Evolutionary conservation across 2,329 filamentous ascomycete species (phyloP), one percentile per base, ranked within the genome.

Genomic region (Diaporthe nobilis): DNA sequence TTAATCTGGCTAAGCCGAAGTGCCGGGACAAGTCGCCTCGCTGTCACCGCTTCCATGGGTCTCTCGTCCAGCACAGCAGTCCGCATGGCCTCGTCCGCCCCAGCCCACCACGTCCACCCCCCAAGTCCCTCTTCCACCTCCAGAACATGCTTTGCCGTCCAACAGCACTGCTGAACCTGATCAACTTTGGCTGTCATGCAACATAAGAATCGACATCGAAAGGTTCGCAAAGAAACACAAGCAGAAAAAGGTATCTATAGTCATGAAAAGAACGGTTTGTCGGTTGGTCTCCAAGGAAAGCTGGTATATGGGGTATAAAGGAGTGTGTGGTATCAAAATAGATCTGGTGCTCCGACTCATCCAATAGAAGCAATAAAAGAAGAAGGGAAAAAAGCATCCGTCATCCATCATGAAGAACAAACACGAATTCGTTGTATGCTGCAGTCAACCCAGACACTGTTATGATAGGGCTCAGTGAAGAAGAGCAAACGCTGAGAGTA

Each of bases 251-350:
- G 58, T 72, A 63, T 75, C 67, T 76, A 74, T 67, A 34, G 28
- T 76, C 37, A 75, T 65, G 71, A 73, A 73, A 71, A 25, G 70
- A 77, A 53, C 28, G 75, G 57, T 67, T 71, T 71, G 44, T 61
- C 55, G 73, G 75, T 75, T 58, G 70, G 73, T 73, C 34, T 44
- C 58, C 73, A 67, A 71, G 60, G 20, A 57, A 74, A 60, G 58
- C 58, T 63, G 49, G 61, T 60, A 71, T 55, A 60, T 65, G 68
- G 73, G 73, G 73, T 71, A 72, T 72, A 75, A 77, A 77, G 63
- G 75, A 77, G 75, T 65, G 75, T 77, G 73, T 77, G 73, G 61
- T 77, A 77, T 75, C 73, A 57, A 75, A 75, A 49, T 61, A 72
- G 47, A 67, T 67, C 51, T 68, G 42, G 63, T 55, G 67, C 60